Evolutionary conservation across 1,139 yeast species (phyloP), one percentile per base, ranked within the genome.

Genomic region (Saccharomyces hybrid): DNA sequence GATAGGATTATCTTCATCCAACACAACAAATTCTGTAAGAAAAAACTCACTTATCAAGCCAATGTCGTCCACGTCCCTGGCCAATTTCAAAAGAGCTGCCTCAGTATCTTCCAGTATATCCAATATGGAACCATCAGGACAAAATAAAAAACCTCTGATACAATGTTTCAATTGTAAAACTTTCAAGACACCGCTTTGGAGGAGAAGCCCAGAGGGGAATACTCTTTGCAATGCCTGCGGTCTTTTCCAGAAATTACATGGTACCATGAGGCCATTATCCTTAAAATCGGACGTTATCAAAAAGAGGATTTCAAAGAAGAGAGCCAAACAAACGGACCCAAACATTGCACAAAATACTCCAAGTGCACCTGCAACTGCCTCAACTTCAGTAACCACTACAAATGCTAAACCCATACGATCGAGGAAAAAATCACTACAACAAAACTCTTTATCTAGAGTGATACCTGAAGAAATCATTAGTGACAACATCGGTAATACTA

Each of bases 211-310:
- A 28, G 88, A 87, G 30, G 98, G 98, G 9, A 89, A 90, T 67
- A 96, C 96, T 1, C 74, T 93, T 58, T 93, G 98, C 71, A 93
- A 93, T 71, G 98, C 99, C 0, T 93, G 99, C 74, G 99, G 98
- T 0, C 76, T 93, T 57, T 93, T 93, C 68, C 81, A 88, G 65
- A 93, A 93, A 72, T 76, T 93, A 50, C 98, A 93, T 67, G 99
- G 98, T 23, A 89, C 95, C 31, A 95, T 93, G 63, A 78, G 98
- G 63, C 99, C 99, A 5, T 77, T 93, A 57, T 86, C 95, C 23
- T 75, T 93, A 64, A 93, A 93, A 67, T 88, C 97, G 0, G 98
- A 93, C 72, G 93, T 95, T 13, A 93, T 93, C 62, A 89, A 90
- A 73, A 88, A 91, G 67, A 79, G 99, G 64, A 73, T 72, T 56